Evolutionary conservation across 2,329 filamentous ascomycete species (phyloP).

Genomic region (Tolypocladium tundrense): DNA sequence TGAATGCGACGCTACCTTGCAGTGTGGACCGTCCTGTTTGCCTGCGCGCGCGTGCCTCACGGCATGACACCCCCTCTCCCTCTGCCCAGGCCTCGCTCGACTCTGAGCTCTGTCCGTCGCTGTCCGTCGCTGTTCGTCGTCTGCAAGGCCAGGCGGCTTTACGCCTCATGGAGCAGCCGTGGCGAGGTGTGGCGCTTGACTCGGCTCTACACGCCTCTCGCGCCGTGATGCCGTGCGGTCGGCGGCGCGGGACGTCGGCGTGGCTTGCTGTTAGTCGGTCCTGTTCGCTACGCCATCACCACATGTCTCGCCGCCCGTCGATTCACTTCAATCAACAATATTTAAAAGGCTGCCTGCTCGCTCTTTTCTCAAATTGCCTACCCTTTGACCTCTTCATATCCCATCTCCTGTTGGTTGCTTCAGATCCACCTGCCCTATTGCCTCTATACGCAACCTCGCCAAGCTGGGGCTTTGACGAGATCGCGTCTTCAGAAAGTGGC

Average conservation of each 20-base stretch:
- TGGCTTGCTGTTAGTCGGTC: background rate
- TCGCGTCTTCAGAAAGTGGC: background rate
- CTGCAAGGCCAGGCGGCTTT: background rate
- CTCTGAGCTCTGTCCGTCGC: background rate
- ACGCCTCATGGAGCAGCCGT: background rate
- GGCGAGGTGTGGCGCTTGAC: background rate
- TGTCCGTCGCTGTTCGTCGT: background rate
- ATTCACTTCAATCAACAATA: background rate
- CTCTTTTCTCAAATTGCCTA: background rate
- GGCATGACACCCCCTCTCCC: background rate
- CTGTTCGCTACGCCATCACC: background rate
- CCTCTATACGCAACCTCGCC: background rate
- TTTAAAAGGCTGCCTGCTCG: background rate
- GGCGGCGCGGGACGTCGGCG: background rate
- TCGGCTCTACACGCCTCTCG: background rate
- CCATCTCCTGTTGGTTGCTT: background rate
- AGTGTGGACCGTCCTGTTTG: slow-evolving; percentile 2
- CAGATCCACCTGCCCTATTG: background rate
- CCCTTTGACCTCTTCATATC: background rate
- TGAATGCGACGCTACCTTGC: slow-evolving; percentile 4
- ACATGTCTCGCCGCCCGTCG: background rate
- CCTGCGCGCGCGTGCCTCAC: slow-evolving; percentile 1
- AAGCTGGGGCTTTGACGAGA: background rate
- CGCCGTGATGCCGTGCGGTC: background rate
- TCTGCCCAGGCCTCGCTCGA: background rate